Evolutionary conservation across 495 filamentous ascomycete species (phyloP).

Genomic region (Talaromyces ruber): DNA sequence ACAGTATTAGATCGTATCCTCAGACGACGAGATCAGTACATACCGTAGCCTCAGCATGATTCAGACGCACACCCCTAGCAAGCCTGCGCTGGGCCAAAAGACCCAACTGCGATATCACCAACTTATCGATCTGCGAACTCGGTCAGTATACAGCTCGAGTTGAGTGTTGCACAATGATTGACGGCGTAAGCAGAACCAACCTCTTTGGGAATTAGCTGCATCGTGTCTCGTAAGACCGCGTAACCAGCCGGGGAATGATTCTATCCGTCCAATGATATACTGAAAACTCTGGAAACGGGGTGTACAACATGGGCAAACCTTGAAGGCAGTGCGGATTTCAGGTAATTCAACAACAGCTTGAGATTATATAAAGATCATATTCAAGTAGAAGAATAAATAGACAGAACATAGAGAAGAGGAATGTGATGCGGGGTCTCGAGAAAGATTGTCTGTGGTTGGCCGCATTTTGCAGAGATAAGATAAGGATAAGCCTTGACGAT

Average conservation of each 20-base stretch:
- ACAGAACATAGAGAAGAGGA: background rate
- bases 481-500: background rate
- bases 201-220: slow-evolving; percentile 86
- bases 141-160: slow-evolving; percentile 1
- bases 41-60: slow-evolving; percentile 87
- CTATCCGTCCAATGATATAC: background rate
- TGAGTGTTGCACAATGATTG: background rate
- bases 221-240: slow-evolving; percentile 18
- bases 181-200: slow-evolving; percentile 36
- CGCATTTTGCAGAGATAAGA: background rate
- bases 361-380: background rate
- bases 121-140: slow-evolving; percentile 79
- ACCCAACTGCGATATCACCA: slow-evolving; percentile 84
- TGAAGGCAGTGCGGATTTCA: background rate
- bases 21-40: slow-evolving; percentile 10
- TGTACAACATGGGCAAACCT: background rate
- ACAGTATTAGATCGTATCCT: background rate
- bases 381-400: background rate
- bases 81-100: slow-evolving; percentile 82
- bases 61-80: slow-evolving; percentile 80
- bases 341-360: background rate
- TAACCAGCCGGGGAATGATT: background rate
- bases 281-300: background rate
- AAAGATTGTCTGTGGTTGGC: background rate
- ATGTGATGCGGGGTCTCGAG: background rate